Conservation (phyloP, 2,329 filamentous ascomycete genomes). For the Diaporthe sp. region DNA sequence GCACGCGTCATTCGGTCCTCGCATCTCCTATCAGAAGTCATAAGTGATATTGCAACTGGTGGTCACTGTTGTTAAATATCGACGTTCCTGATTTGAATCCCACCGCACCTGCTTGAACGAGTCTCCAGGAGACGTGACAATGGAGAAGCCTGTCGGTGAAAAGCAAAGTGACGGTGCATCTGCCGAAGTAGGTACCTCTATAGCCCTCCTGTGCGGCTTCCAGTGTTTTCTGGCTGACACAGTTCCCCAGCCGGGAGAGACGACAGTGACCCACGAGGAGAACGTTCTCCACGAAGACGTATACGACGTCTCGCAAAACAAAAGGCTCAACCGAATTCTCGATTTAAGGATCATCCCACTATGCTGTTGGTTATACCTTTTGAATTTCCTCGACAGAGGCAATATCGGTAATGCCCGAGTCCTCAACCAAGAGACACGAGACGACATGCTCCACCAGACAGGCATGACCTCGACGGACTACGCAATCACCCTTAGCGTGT, state of each 20-base stretch:
- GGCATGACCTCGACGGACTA: slow-evolving; percentile 23
- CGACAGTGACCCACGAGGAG: neutral
- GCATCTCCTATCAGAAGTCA: neutral
- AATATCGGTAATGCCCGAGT: slow-evolving; percentile 50
- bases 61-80: neutral
- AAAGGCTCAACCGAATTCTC: slow-evolving; percentile 42
- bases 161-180: neutral
- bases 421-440: slow-evolving; percentile 48
- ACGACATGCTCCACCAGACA: slow-evolving; percentile 43
- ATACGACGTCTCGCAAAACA: slow-evolving; percentile 16
- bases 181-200: neutral
- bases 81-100: no score
- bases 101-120: fast-evolving
- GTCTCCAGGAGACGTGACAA: neutral
- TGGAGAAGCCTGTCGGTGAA: neutral
- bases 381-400: slow-evolving; percentile 45
- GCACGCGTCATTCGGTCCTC: neutral
- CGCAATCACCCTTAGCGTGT: slow-evolving; percentile 38
- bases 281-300: neutral
- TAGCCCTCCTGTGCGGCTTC: neutral
- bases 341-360: slow-evolving; percentile 44
- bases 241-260: neutral
- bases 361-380: slow-evolving; percentile 44
- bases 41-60: neutral
- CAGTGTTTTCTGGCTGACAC: neutral